Evolutionary conservation across 108 stramenopile genomes (phyloP).

Genomic region (Nannochloropsis oceanica): DNA sequence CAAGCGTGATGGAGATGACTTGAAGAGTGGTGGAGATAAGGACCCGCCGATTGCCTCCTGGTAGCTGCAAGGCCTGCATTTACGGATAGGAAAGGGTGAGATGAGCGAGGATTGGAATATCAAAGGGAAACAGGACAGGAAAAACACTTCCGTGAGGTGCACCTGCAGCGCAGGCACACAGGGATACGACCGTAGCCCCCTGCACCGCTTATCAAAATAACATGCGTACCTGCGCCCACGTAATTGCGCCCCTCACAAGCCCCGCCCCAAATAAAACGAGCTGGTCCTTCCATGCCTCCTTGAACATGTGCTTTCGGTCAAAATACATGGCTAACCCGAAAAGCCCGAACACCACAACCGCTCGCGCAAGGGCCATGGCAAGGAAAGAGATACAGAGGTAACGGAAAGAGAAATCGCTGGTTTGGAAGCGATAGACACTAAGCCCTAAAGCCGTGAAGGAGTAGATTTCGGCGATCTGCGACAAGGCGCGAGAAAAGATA

Average conservation of each 20-base stretch:
- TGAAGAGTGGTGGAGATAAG: constrained; percentile 24
- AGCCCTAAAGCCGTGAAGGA: constrained; percentile 25
- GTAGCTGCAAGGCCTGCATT: constrained; percentile 14
- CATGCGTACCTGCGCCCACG: constrained; percentile 15
- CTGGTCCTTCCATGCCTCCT: constrained; percentile 5
- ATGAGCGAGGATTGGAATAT: background rate
- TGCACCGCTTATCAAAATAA: too few relatives aligned
- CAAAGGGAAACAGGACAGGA: background rate
- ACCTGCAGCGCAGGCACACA: too few relatives aligned
- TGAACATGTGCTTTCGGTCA: background rate
- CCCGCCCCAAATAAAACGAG: constrained; percentile 15
- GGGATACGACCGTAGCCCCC: too few relatives aligned
- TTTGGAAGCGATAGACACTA: constrained; percentile 25
- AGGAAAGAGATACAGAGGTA: background rate
- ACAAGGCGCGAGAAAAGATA: background rate
- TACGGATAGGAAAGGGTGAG: background rate
- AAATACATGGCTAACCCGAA: background rate
- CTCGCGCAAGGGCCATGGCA: background rate
- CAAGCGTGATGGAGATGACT: constrained; percentile 16
- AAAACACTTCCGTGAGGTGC: too few relatives aligned
- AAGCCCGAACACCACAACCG: constrained; percentile 6
- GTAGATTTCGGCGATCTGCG: constrained; percentile 23
- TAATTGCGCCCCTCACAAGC: constrained; percentile 15
- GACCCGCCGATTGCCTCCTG: constrained; percentile 2
- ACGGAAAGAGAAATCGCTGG: background rate